Evolutionary conservation across 805 yeast genomes (phyloP), one percentile per base, ranked within the genome.

Genomic region (Teunomyces gatunensis): DNA sequence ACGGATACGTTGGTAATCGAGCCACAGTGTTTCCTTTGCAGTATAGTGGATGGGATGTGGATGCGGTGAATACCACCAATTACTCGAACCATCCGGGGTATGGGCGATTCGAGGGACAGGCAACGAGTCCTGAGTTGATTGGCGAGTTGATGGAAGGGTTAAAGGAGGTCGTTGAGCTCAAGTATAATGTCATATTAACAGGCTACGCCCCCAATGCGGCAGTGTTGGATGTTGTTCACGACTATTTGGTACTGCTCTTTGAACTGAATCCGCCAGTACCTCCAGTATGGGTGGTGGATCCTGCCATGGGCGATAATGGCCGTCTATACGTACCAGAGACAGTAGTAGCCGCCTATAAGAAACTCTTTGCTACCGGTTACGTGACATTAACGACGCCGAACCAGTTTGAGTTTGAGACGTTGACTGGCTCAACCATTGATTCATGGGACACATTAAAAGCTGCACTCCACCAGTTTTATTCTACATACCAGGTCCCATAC

Each of bases 1-100:
- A 92, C 62, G 99, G 99, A 2, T 86, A 89, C 58, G 99, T 94
- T 1, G 99, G 99, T 1, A 90, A 90, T 63, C 79, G 84, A 48
- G 96, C 97, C 0, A 88, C 94, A 0, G 87, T 92, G 2, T 87
- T 94, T 61, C 97, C 98, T 0, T 68, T 92, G 18, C 97, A 92
- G 60, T 71, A 82, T 36, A 74, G 80, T 39, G 95, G 94, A 0
- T 92, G 97, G 97, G 92, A 94, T 61, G 96, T 91, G 7, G 97
- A 92, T 62, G 83, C 83, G 18, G 73, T 94, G 46, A 89, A 92
- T 66, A 89, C 96, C 1, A 96, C 91, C 17, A 87, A 89, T 59
- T 83, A 84, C 56, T 88, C 96, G 1, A 90, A 92, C 57, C 97
- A 92, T 67, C 92, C 97, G 1, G 98, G 96, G 0, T 89, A 89